phyloP scores from a whole-genome alignment of 352 stramenopile species.

The Phytopythium chamaehyphon region DNA sequence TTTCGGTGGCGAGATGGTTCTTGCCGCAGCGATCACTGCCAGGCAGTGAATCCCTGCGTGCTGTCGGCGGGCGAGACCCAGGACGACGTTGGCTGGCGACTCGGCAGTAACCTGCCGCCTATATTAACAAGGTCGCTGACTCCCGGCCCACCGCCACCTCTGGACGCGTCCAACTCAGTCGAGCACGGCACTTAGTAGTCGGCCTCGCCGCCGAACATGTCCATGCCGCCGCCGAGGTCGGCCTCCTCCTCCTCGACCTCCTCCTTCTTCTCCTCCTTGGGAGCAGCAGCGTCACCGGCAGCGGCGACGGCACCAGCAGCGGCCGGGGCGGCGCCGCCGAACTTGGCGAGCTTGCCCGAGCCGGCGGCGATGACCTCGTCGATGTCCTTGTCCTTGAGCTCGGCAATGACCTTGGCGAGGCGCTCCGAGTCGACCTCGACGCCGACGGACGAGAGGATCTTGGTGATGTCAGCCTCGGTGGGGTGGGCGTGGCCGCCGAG shows the following conservation, averaged over 20 bases:
- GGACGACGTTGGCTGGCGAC: no score
- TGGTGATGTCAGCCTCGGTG: conserved; percentile 88
- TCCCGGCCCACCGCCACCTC: no score
- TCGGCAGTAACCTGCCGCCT: no score
- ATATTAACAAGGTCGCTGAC: no score
- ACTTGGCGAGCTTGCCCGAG: conserved; percentile 79
- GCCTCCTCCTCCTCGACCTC: conserved; percentile 85
- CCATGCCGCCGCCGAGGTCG: conserved; percentile 82
- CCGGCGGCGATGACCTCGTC: conserved; percentile 82
- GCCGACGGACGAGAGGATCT: conserved; percentile 89
- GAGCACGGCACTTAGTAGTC: conserved; percentile 76
- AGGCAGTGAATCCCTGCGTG: not conserved
- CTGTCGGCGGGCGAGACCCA: not conserved
- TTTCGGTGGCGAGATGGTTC: not conserved
- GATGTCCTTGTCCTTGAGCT: conserved; percentile 80
- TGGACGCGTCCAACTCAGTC: not conserved
- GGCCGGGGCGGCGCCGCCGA: conserved; percentile 57
- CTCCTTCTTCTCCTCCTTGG: conserved; percentile 63
- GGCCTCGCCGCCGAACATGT: conserved; percentile 86
- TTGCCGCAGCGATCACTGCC: no score
- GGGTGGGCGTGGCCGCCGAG: conserved; percentile 91
- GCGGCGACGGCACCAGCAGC: conserved; percentile 45
- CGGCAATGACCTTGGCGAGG: conserved; percentile 68
- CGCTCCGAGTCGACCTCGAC: conserved; percentile 82
- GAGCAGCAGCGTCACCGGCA: conserved; percentile 39